phyloP scores from a whole-genome alignment of 129 eudicot genomes.

The Mikania micrantha region DNA sequence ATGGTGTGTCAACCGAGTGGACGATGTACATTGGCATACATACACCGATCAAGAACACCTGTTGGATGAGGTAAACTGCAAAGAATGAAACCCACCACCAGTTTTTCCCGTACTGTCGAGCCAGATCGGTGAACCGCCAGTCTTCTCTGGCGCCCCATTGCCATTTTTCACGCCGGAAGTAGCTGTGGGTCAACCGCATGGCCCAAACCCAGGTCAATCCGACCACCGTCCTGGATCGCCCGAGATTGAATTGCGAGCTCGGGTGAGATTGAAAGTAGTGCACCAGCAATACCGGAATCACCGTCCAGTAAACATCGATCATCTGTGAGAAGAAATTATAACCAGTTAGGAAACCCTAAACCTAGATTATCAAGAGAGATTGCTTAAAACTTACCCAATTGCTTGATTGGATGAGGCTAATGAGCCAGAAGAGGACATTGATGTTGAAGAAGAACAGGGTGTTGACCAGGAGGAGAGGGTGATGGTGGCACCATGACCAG shows the following conservation, averaged over 20 bases:
- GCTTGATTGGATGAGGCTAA: constrained; percentile 69
- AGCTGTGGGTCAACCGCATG: constrained; percentile 71
- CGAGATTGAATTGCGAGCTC: constrained; percentile 30
- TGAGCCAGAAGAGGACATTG: constrained; percentile 67
- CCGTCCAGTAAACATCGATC: constrained; percentile 93
- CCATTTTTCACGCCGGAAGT: constrained; percentile 89
- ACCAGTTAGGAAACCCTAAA: no score
- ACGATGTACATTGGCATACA: constrained; percentile 58
- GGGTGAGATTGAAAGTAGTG: constrained; percentile 74
- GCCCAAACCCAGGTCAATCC: constrained; percentile 81
- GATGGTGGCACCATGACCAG: constrained; percentile 73
- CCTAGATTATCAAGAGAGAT: no score
- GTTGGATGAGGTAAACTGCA: constrained; percentile 79
- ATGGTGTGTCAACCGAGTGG: constrained; percentile 44
- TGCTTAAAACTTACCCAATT: no score
- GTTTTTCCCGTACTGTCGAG: constrained; percentile 50
- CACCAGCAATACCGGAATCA: constrained; percentile 68
- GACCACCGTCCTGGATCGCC: constrained; percentile 61
- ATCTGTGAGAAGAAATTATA: no score
- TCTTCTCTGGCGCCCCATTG: constrained; percentile 78
- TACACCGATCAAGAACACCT: constrained; percentile 76
- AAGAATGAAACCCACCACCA: constrained; percentile 91
- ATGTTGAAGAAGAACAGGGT: constrained; percentile 74
- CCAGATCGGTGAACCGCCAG: constrained; percentile 81
- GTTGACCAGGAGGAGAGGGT: constrained; percentile 67